Conservation (phyloP, 805 yeast species). For the Diddensiella santjacobensis region DNA sequence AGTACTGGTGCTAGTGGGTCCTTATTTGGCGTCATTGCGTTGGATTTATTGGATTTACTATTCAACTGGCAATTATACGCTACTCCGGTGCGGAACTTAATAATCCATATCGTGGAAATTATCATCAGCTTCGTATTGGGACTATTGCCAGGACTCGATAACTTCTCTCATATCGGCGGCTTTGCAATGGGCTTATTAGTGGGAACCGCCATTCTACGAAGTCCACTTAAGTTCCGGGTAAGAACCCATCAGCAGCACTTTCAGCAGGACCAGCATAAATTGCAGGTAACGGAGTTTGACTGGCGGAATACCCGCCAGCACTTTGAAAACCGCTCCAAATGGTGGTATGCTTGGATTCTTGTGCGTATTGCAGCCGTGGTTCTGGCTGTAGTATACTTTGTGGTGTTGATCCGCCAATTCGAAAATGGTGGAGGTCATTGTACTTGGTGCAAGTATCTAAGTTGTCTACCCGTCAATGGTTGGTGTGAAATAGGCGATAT, state of each 20-base stretch:
- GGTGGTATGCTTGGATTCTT: constrained; percentile 51
- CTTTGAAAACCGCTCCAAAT: constrained; percentile 25
- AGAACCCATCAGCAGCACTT: constrained; percentile 1
- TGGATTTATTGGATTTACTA: constrained; percentile 52
- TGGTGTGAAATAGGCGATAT: constrained; percentile 59
- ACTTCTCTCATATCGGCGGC: constrained; percentile 74
- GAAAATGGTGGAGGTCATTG: constrained; percentile 50
- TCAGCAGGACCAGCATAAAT: constrained; percentile 13
- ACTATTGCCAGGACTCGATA: constrained; percentile 67
- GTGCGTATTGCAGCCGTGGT: constrained; percentile 45
- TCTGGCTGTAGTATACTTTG: constrained; percentile 49
- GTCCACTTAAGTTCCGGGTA: constrained; percentile 41
- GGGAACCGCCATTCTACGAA: constrained; percentile 49
- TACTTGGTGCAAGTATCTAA: constrained; percentile 69
- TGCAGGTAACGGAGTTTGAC: constrained; percentile 24
- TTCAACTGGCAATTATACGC: constrained; percentile 48
- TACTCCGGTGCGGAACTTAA: constrained; percentile 45
- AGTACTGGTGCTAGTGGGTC: constrained; percentile 72
- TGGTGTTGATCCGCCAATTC: constrained; percentile 46
- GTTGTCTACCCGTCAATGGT: constrained; percentile 64
- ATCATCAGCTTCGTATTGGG: constrained; percentile 60
- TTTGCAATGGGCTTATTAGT: constrained; percentile 56
- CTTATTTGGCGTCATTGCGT: constrained; percentile 63
- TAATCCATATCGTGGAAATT: constrained; percentile 52
- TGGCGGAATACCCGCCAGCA: constrained; percentile 23